Conservation (phyloP, 169 alveolate species). For the Theileria luwenshuni region DNA sequence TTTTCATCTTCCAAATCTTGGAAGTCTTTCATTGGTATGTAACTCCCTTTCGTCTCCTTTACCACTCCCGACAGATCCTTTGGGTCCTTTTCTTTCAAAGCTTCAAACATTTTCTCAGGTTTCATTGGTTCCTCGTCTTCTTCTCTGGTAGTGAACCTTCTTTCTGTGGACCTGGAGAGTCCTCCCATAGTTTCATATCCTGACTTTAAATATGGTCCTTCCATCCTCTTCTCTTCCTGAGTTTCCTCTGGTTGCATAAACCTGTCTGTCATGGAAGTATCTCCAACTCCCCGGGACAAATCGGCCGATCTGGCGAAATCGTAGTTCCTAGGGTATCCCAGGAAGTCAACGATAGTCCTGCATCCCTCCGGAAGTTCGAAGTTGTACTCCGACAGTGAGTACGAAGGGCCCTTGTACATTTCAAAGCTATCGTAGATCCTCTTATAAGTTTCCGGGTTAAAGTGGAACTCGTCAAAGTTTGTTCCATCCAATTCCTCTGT, state of each 20-base stretch:
- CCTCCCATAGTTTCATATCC: slow-evolving; percentile 23
- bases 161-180: not conserved
- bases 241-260: too few species aligned
- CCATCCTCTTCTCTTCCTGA: slow-evolving; percentile 20
- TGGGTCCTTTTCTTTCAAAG: slow-evolving; percentile 14
- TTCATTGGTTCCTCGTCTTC: slow-evolving; percentile 13
- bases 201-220: slow-evolving; percentile 30
- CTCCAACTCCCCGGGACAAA: slow-evolving; percentile 24
- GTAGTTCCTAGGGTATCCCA: slow-evolving; percentile 50
- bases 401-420: slow-evolving; percentile 24
- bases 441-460: slow-evolving; percentile 15
- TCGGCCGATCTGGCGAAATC: slow-evolving; percentile 48
- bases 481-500: not conserved
- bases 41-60: not conserved
- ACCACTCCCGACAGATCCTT: not conserved
- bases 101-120: slow-evolving; percentile 31
- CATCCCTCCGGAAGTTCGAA: slow-evolving; percentile 60
- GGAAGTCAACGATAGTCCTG: slow-evolving; percentile 58
- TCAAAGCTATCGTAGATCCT: slow-evolving; percentile 7
- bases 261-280: not conserved
- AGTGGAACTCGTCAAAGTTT: slow-evolving; percentile 10
- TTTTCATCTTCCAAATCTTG: not conserved
- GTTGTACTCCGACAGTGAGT: slow-evolving; percentile 23
- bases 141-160: slow-evolving; percentile 14
- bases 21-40: not conserved